Base-by-base conservation (phyloP, 495 filamentous ascomycete genomes). In the Glutinoglossum americanum region DNA sequence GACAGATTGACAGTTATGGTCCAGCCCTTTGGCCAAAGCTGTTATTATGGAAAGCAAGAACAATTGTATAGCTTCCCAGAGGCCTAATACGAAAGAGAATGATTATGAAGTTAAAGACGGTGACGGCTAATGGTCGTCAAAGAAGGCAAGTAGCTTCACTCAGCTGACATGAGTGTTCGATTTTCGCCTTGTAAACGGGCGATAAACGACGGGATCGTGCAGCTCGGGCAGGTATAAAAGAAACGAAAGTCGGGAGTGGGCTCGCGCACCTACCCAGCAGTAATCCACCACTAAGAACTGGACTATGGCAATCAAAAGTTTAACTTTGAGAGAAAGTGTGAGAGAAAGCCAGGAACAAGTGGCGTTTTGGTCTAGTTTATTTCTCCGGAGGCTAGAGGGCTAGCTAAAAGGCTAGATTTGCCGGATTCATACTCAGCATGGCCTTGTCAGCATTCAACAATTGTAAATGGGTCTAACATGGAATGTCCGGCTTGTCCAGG, bases 171-270 rank as follows among this genome's bases (percentile, higher is more conserved):
- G 49, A 27, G 49, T 27, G 28, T 30, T 53, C 28, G 49, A 32
- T 21, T 53, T 32, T 53, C 49, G 49, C 49, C 49, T 53, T 53
- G 49, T 53, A 53, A 53, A 53, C 49, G 49, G 37, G 49, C 49
- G 49, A 53, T 53, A 53, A 32, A 53, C 49, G 49, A 53, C 49
- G 49, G 49, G 11, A 53, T 27, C 49, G 23, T 53, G 49, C 49
- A 53, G 49, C 49, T 28, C 28, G 28, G 28, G 21, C 49, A 53
- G 49, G 49, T 53, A 28, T 53, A 27, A 32, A 27, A 53, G 49
- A 32, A 53, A 53, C 23, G 49, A 53, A 53, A 30, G 49, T 53
- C 49, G 49, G 49, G 49, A 53, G 28, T 53, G 49, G 49, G 28
- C 49, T 27, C 15, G 49, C 49, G 49, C 49, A 53, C 49, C 49